These are phyloP conservation scores for Penicillium corylophilum DNA, from an alignment of 2,329 filamentous ascomycete genomes.

Conservation along the genomic window DNA sequence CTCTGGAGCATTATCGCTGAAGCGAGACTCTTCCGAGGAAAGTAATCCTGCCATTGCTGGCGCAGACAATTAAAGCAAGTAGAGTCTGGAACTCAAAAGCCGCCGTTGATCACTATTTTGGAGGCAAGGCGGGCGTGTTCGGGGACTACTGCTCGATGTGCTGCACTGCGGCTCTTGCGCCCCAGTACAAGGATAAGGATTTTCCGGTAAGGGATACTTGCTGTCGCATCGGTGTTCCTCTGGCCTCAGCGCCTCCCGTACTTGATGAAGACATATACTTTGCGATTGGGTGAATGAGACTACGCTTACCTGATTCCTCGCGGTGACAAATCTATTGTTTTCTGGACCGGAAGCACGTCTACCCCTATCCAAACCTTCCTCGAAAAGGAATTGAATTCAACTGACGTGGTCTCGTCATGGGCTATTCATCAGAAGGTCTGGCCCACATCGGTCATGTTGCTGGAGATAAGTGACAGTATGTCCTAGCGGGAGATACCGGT, in stretches of 20 bases:
- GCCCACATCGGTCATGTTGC: constrained; percentile 55
- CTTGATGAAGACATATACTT: constrained; percentile 56
- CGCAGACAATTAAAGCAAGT: constrained; percentile 39
- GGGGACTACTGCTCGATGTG: constrained; percentile 45
- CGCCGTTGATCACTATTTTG: constrained; percentile 38
- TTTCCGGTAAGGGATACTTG: constrained; percentile 68
- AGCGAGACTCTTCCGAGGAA: constrained; percentile 38
- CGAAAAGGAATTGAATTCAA: too few relatives aligned
- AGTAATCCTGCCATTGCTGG: constrained; percentile 49
- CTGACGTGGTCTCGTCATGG: constrained; percentile 48
- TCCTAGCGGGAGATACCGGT: constrained; percentile 63
- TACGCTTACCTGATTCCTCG: constrained; percentile 68
- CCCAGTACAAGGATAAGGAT: constrained; percentile 67
- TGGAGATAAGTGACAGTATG: constrained; percentile 50
- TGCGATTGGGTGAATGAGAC: constrained; percentile 56
- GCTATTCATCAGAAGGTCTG: constrained; percentile 51
- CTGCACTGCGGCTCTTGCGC: constrained; percentile 75
- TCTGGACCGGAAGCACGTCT: constrained; percentile 44
- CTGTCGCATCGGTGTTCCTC: constrained; percentile 31
- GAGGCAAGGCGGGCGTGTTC: constrained; percentile 45
- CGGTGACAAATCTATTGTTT: constrained; percentile 55
- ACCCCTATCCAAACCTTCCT: not conserved
- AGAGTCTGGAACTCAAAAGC: constrained; percentile 5
- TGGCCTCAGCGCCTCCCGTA: constrained; percentile 24
- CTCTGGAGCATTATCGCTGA: constrained; percentile 44